Evolutionary conservation across 345 rosid genomes (phyloP).

Genomic region (Eucalyptus erythrocorys): DNA sequence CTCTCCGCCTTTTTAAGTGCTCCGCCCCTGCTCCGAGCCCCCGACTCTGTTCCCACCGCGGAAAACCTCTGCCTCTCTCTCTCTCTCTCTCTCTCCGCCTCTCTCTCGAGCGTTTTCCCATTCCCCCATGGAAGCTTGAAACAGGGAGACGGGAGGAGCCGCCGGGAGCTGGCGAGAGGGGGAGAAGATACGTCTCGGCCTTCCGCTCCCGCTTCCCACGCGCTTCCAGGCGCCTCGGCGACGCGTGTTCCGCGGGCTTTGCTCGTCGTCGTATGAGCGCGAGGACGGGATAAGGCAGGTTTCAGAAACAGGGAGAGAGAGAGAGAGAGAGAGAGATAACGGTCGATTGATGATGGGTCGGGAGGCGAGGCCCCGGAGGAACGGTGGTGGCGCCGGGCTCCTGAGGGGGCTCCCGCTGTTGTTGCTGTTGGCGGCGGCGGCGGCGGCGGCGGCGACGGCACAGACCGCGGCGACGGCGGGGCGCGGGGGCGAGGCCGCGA

Average conservation of each 20-base stretch:
- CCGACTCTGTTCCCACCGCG: not conserved
- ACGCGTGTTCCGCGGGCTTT: not conserved
- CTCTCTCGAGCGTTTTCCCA: not conserved
- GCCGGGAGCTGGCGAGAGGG: not conserved
- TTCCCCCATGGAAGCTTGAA: not conserved
- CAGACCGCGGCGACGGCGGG: not conserved
- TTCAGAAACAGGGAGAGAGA: not conserved
- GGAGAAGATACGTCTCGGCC: not conserved
- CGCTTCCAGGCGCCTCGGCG: not conserved
- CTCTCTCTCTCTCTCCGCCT: not conserved
- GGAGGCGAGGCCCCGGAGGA: not conserved
- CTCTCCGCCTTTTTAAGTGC: not conserved
- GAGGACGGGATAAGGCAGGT: not conserved
- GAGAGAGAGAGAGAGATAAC: not conserved
- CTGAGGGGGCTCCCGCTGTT: not conserved
- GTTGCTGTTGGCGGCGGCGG: not conserved
- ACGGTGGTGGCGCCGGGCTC: not conserved
- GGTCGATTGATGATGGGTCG: not conserved
- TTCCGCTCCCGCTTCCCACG: not conserved
- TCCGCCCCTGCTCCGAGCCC: not conserved
- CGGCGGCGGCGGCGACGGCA: not conserved
- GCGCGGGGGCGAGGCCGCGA: not conserved
- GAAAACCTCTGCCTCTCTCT: not conserved
- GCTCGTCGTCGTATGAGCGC: not conserved
- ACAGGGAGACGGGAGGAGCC: not conserved